phyloP scores from a whole-genome alignment of 768 basidiomycete species.

The Tulasnella sp. region DNA sequence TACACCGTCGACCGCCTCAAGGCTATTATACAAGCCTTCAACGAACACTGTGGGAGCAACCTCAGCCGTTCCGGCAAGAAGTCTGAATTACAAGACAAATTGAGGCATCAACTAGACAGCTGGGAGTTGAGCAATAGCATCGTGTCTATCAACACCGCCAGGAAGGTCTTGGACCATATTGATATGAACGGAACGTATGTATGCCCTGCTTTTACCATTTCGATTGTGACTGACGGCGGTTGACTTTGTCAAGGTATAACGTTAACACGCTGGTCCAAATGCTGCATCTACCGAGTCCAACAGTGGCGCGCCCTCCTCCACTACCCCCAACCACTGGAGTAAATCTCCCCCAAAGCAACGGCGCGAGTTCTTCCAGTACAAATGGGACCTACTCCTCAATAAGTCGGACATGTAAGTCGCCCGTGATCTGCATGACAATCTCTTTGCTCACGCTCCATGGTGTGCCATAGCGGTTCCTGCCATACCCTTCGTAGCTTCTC shows the following conservation, averaged over 20 bases:
- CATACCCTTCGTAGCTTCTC: slow-evolving; percentile 68
- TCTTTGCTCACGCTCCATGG: not conserved
- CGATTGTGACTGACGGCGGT: not conserved
- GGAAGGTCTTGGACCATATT: slow-evolving; percentile 54
- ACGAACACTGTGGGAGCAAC: slow-evolving; percentile 59
- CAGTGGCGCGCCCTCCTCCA: not conserved
- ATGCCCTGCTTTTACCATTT: not conserved
- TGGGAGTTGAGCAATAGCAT: slow-evolving; percentile 46
- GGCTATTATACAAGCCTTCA: slow-evolving; percentile 63
- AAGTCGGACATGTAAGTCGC: slow-evolving; percentile 16
- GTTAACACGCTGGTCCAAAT: not conserved
- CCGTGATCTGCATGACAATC: not conserved
- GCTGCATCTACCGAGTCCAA: not conserved
- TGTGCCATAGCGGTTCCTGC: slow-evolving; percentile 28
- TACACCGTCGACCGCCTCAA: slow-evolving; percentile 82
- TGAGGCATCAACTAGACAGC: slow-evolving; percentile 42
- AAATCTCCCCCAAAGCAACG: not conserved
- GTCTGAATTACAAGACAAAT: slow-evolving; percentile 73
- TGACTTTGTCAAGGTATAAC: slow-evolving; percentile 1
- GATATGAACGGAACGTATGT: slow-evolving; percentile 40
- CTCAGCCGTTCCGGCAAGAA: slow-evolving; percentile 73
- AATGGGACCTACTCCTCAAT: not conserved
- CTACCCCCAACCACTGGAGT: not conserved
- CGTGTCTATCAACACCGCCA: slow-evolving; percentile 60
- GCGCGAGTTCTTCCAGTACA: slow-evolving; percentile 10